Evolutionary conservation across 192 early-diverging fungal species (phyloP).

Genomic region (Kickxella alabastrina): DNA sequence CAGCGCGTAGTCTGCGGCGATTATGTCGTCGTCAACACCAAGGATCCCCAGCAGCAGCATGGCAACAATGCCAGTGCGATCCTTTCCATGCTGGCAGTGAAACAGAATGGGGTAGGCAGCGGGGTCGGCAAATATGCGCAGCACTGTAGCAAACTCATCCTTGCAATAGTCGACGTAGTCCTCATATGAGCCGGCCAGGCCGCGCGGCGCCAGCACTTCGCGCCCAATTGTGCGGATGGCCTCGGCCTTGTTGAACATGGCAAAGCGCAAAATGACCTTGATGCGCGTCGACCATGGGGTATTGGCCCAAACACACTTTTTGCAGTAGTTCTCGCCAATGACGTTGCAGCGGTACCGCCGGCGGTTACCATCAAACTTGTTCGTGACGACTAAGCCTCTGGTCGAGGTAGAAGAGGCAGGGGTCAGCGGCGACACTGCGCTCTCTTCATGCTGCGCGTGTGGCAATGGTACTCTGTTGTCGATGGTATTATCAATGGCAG

Average conservation of each 20-base stretch:
- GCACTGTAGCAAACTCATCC: conserved; percentile 49
- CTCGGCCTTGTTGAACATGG: conserved; percentile 48
- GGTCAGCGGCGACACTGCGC: background rate
- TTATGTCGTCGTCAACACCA: conserved; percentile 53
- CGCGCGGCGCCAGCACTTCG: conserved; percentile 45
- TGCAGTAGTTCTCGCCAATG: conserved; percentile 50
- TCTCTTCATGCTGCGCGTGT: too few species aligned
- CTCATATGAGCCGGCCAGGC: conserved; percentile 52
- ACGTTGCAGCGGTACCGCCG: conserved; percentile 49
- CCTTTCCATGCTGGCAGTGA: conserved; percentile 69
- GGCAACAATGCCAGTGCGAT: conserved; percentile 61
- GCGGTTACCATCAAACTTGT: conserved; percentile 37
- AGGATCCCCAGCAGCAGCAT: conserved; percentile 54
- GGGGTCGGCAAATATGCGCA: conserved; percentile 55
- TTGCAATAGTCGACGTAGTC: conserved; percentile 51
- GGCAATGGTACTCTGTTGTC: too few species aligned
- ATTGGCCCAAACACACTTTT: conserved; percentile 47
- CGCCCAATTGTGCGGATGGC: conserved; percentile 49
- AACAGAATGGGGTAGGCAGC: conserved; percentile 58
- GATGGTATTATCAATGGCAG: too few species aligned
- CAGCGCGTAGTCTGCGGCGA: conserved; percentile 57
- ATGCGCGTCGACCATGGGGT: conserved; percentile 47
- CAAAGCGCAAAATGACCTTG: conserved; percentile 49
- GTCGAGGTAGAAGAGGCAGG: background rate
- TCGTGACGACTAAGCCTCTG: conserved; percentile 6